Evolutionary conservation across 2,329 filamentous ascomycete species (phyloP), one percentile per base, ranked within the genome.

Genomic region (Ceratocystis harringtonii): DNA sequence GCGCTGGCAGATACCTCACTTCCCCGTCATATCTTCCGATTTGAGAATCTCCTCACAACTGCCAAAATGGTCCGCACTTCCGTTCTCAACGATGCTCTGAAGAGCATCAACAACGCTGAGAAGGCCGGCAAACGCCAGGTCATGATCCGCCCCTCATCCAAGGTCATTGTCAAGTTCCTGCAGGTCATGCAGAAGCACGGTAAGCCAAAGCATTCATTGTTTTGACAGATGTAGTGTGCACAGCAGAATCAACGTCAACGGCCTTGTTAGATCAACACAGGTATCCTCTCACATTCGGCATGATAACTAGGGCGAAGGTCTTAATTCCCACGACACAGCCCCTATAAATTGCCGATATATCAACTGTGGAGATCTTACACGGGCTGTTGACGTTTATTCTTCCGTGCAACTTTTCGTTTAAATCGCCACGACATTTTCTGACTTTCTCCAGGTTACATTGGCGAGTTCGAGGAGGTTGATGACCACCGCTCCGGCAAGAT

Each of bases 281-380:
- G 41, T 48, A 58, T 63, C 63, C 65, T 65, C 61, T 62, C 71
- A 71, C 72, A 74, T 86, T 94, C 94, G 92, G 92, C 88, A 88
- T 96, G 90, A 97, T 97, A 97, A 97, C 94, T 99, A 96, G 92
- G 77, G 90, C 88, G 87, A 90, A 85, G 85, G 87, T 92, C 87
- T 84, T 84, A 77, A 71, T 71, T 71, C 77, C 82, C 79, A 96
- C 91, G 89, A 88, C 86, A 83, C 87, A 86, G 90, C 92, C 90
- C 92, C 90, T 99, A 97, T 99, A 97, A 97, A 86, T 95, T 86
- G 85, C 90, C 92, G 94, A 95, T 89, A 99, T 80, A 99, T 94
- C 78, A 80, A 89, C 76, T 75, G 78, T 77, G 87, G 87, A 84
- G 87, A 88, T 92, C 91, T 96, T 95, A 96, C 91, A 96, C 88